These are phyloP conservation scores for Debaryomycetaceae sp. DNA, from an alignment of 1,139 yeast genomes.

Conservation along the genomic window DNA sequence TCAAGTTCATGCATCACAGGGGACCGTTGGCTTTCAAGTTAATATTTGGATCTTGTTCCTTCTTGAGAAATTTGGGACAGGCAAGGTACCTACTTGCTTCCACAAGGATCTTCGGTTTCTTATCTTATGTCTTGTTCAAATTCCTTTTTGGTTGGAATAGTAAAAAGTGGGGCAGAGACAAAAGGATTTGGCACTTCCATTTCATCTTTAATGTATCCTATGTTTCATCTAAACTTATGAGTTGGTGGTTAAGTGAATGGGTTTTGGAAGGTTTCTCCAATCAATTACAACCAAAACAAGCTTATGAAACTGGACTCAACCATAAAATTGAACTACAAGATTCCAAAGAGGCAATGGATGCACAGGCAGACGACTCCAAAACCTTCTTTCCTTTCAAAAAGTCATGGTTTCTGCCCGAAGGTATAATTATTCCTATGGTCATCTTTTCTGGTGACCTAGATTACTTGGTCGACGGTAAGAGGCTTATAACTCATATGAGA, in stretches of 20 bases:
- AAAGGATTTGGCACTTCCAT: constrained; percentile 61
- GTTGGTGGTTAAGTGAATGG: constrained; percentile 76
- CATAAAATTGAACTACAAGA: constrained; percentile 11
- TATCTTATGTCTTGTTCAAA: constrained; percentile 77
- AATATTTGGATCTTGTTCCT: constrained; percentile 60
- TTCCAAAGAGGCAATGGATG: not conserved
- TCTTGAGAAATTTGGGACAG: constrained; percentile 56
- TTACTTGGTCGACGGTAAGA: constrained; percentile 61
- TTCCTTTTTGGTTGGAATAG: constrained; percentile 87
- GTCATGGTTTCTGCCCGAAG: constrained; percentile 52
- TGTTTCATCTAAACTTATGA: constrained; percentile 76
- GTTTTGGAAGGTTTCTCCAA: constrained; percentile 39
- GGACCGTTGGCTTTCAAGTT: constrained; percentile 34
- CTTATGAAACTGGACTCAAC: constrained; percentile 30
- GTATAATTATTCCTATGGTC: constrained; percentile 49
- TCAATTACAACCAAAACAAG: constrained; percentile 31
- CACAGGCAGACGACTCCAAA: constrained; percentile 36
- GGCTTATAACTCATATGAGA: constrained; percentile 50
- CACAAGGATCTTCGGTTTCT: constrained; percentile 50
- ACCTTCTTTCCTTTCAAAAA: constrained; percentile 50
- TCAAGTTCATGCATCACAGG: constrained; percentile 50
- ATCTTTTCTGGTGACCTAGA: constrained; percentile 64
- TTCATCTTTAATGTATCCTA: constrained; percentile 84
- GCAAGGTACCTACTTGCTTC: constrained; percentile 45
- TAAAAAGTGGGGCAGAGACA: constrained; percentile 61